Conservation (phyloP, 2,329 filamentous ascomycete species). For the Monosporascus sp. region DNA sequence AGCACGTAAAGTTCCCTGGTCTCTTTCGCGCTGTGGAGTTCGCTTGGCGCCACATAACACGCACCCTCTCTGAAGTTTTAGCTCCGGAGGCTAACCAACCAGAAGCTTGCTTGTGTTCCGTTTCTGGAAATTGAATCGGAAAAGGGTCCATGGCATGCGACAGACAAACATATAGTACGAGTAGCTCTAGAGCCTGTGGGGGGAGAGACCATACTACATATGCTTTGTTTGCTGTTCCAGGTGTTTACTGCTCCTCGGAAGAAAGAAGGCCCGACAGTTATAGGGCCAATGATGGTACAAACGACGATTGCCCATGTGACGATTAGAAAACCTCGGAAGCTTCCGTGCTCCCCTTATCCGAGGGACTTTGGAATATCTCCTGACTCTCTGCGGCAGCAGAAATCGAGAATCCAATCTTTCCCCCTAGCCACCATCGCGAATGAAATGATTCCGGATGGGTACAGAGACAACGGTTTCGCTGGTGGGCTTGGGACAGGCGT, state of each 20-base stretch:
- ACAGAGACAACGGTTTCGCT: conserved; percentile 53
- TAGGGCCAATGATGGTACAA: conserved; percentile 47
- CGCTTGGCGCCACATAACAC: not conserved
- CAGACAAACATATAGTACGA: too few species aligned
- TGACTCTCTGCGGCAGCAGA: conserved; percentile 58
- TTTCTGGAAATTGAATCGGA: not conserved
- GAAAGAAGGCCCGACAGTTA: conserved; percentile 33
- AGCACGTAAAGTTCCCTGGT: too few species aligned
- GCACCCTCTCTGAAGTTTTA: not conserved
- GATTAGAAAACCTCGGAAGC: conserved; percentile 44
- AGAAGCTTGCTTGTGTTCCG: not conserved
- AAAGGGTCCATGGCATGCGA: too few species aligned
- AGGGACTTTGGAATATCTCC: conserved; percentile 31
- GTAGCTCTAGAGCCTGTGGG: too few species aligned
- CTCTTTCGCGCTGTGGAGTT: not conserved
- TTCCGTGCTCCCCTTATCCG: conserved; percentile 5
- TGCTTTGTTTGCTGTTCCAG: too few species aligned
- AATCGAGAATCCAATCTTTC: conserved; percentile 76
- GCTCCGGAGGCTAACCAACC: not conserved
- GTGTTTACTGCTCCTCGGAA: too few species aligned
- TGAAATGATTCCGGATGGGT: conserved; percentile 62
- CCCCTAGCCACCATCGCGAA: conserved; percentile 69
- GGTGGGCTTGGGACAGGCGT: conserved; percentile 12
- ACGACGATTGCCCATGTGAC: conserved; percentile 50
- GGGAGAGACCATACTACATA: too few species aligned